phyloP scores from a whole-genome alignment of 257 asterid genomes.

The Gynochthodes officinalis region DNA sequence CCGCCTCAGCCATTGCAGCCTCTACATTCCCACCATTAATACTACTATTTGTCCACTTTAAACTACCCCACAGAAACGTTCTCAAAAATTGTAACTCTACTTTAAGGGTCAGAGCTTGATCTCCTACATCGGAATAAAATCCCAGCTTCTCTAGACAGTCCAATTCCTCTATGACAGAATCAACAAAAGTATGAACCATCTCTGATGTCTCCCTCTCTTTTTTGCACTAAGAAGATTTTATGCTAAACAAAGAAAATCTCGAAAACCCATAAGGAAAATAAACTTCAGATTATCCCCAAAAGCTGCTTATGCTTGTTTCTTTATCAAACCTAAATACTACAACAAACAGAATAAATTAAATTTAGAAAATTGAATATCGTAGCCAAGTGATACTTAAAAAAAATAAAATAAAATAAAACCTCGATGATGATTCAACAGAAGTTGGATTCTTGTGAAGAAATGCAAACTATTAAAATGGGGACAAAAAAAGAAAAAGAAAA shows the following conservation, averaged over 20 bases:
- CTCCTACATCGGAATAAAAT: not conserved
- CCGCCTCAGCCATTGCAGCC: not conserved
- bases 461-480: too few species aligned
- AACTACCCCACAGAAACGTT: not conserved
- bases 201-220: not conserved
- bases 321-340: too few species aligned
- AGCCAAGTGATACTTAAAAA: too few species aligned
- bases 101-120: not conserved
- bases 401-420: too few species aligned
- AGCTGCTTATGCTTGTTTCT: too few species aligned
- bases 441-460: too few species aligned
- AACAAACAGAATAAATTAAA: too few species aligned
- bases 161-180: not conserved
- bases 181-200: not conserved
- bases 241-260: not conserved
- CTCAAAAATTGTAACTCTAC: not conserved
- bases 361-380: too few species aligned
- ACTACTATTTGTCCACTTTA: not conserved
- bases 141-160: not conserved
- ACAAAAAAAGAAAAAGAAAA: too few species aligned
- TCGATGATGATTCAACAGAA: too few species aligned
- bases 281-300: too few species aligned
- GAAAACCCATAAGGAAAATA: too few species aligned
- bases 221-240: not conserved
- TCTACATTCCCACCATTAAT: not conserved